Evolutionary conservation across 106 monocot species (phyloP), one percentile per base, ranked within the genome.

Genomic region (Posidonia australis): DNA sequence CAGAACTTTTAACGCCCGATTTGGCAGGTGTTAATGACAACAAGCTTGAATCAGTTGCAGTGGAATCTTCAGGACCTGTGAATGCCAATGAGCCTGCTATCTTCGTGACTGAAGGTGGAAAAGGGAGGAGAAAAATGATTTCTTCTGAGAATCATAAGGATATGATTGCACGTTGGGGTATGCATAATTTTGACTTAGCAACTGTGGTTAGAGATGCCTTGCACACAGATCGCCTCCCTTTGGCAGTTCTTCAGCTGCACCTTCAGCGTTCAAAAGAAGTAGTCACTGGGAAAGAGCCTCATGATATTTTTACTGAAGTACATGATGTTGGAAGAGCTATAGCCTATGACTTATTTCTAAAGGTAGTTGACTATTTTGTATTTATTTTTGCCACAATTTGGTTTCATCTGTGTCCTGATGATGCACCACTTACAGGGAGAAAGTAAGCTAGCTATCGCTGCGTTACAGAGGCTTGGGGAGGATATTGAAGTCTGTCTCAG

Each of bases 201-300:
- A 70, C 80, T 62, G 77, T 98, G 65, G 96, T 98, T 0, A 78
- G 78, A 83, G 96, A 98, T 71, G 96, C 96, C 64, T 64, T 98
- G 74, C 25, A 67, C 18, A 78, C 80, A 44, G 90, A 80, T 44
- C 82, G 85, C 46, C 87, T 98, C 30, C 96, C 90, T 69, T 69
- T 87, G 58, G 90, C 87, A 10, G 96, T 87, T 62, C 80, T 90
- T 71, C 90, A 87, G 72, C 52, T 98, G 51, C 90, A 87, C 51
- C 79, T 90, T 69, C 72, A 81, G 44, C 84, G 56, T 32, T 76
- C 69, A 32, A 79, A 68, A 61, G 72, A 84, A 67, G 63, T 73
- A 66, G 74, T 29, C n/a, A 55, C 68, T 69, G 76, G 70, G 46
- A 74, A 86, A 62, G 77, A 79, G 28, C 44, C 68, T 72, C 57